Conservation (phyloP, 106 monocot species). For the Allium cepa region DNA sequence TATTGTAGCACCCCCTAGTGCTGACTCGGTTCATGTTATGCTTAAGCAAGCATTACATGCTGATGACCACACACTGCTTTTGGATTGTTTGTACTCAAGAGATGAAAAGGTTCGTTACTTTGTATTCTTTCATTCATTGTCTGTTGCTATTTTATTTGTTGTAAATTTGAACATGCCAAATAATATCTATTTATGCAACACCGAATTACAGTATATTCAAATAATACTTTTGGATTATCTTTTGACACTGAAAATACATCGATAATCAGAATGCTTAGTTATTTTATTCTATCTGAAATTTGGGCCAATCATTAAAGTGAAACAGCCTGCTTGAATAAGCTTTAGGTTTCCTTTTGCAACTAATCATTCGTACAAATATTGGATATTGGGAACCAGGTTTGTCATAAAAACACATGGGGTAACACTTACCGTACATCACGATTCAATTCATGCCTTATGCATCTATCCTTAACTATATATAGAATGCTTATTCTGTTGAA, state of each 20-base stretch:
- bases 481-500: too few species aligned
- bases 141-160: neutral
- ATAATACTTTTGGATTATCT: neutral
- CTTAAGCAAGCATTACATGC: constrained; percentile 91
- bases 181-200: neutral
- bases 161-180: neutral
- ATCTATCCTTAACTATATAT: too few species aligned
- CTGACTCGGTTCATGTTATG: constrained; percentile 85
- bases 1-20: constrained; percentile 48
- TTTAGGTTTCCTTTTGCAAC: too few species aligned
- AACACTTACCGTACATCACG: too few species aligned
- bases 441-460: too few species aligned
- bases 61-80: constrained; percentile 65
- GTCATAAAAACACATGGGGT: too few species aligned
- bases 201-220: neutral
- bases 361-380: too few species aligned
- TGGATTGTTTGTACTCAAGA: constrained; percentile 64
- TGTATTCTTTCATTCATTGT: neutral
- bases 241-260: neutral
- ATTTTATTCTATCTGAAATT: too few species aligned
- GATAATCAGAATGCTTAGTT: neutral
- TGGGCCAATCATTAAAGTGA: too few species aligned
- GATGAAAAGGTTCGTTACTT: constrained; percentile 59
- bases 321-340: too few species aligned
- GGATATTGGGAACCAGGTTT: too few species aligned